Base-by-base conservation (phyloP, 179 eudicot species). In the Corrigiola litoralis region DNA sequence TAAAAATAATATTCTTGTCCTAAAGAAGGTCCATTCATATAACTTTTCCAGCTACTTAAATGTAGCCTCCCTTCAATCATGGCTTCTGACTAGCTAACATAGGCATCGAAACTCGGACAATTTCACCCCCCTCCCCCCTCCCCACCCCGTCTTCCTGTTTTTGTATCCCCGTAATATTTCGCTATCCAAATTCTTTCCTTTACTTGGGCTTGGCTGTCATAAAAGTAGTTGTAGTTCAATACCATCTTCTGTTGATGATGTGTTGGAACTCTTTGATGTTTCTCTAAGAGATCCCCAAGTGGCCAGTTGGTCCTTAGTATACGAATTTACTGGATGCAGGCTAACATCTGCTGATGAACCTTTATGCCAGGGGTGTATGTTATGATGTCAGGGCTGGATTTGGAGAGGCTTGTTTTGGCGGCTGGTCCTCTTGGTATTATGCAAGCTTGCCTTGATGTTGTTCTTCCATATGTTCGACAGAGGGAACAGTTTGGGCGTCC, bases 371-470 rank as follows among this genome's bases (percentile, higher is more conserved):
- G 99, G 46, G 99, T 90, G 53, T 94, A 94, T 83, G 99, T 94
- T 45, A 83, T 94, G 99, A 86, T 94, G 99, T 94, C 97, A 40
- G 99, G 99, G 74, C 79, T 94, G 55, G 99, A 94, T 81, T 77
- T 94, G 81, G 99, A 94, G 75, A 76, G 99, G 71, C 95, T 89
- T 65, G 94, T 94, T 54, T 71, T 94, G 73, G 73, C 99, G 10
- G 89, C 81, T 70, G 99, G 95, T 21, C 99, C 99, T 61, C 81
- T 94, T 58, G 99, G 99, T 36, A 73, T 94, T 33, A 94, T 94
- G 99, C 99, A 94, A 73, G 85, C 97, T 63, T 94, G 92, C 75
- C 88, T 94, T 70, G 99, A 94, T 84, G 83, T 75, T 71, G 99
- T 79, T 75, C 85, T 91, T 75, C 99, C 99, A 44, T 94, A 94